Base-by-base conservation (phyloP, 163 green algal species). In the Scenedesmus sp. region DNA sequence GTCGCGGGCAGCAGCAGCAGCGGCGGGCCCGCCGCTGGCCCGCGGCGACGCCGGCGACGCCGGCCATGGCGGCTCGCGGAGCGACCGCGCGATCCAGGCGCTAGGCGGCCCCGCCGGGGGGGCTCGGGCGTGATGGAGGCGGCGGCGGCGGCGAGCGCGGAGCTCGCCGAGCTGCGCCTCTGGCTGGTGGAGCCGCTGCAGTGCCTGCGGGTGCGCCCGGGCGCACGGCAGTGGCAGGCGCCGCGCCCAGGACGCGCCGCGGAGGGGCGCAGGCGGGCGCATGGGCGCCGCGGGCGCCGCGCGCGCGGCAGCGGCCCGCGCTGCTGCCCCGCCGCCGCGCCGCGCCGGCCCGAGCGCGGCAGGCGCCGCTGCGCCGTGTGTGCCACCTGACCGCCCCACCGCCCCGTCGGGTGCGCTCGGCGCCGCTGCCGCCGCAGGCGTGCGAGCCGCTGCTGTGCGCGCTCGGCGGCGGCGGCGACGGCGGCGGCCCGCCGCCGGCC, bases 121-220 rank as follows among this genome's bases (percentile, higher is more conserved):
- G n/a, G n/a, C n/a, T n/a, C n/a, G n/a, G n/a, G n/a, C n/a, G n/a
- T n/a, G n/a, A n/a, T n/a, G n/a, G n/a, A n/a, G n/a, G n/a, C n/a
- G n/a, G n/a, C n/a, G n/a, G n/a, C n/a, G n/a, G n/a, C n/a, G n/a
- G n/a, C n/a, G n/a, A n/a, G n/a, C n/a, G n/a, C n/a, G 36, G 29
- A 47, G 18, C 60, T 44, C 34, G 18, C 18, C 9, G 29, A 42
- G 7, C 34, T 50, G 13, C 29, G 29, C 34, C 39, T 29, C 20
- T 70, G 60, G 60, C 33, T 56, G 33, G 33, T 33, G 9, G 60
- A 70, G 3, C 60, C 33, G 33, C 31, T 53, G 60, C 29, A 29
- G 60, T 70, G 60, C 60, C 36, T 70, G 15, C 22, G 53, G 60
- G 60, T 53, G 60, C 18, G 60, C 39, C 13, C 18, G 33, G 60